Evolutionary conservation across 371 early-diverging fungal genomes (phyloP).

Genomic region (Syncephalis fuscata): DNA sequence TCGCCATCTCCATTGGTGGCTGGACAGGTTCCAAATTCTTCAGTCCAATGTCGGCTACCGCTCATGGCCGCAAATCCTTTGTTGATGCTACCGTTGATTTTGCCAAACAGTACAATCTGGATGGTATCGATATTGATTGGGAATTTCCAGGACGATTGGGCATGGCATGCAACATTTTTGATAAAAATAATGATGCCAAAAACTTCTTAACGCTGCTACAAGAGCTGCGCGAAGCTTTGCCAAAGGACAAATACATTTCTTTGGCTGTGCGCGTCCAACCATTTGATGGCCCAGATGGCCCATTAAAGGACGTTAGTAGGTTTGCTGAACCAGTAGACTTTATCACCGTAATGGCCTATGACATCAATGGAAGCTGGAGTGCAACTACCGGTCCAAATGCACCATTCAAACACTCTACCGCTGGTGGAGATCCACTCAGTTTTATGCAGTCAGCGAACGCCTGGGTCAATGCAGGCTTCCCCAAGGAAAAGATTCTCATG

Average conservation of each 20-base stretch:
- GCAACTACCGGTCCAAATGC: constrained; percentile 40
- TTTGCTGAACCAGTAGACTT: constrained; percentile 35
- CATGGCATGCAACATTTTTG: constrained; percentile 40
- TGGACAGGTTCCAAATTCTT: constrained; percentile 59
- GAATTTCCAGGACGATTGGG: constrained; percentile 65
- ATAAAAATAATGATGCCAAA: constrained; percentile 25
- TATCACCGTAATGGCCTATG: constrained; percentile 37
- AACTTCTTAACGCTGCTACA: constrained; percentile 39
- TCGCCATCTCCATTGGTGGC: constrained; percentile 55
- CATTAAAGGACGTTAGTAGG: constrained; percentile 33
- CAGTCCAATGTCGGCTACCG: constrained; percentile 29
- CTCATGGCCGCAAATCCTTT: constrained; percentile 21
- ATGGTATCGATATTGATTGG: constrained; percentile 43
- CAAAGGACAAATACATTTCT: constrained; percentile 36
- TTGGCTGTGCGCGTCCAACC: constrained; percentile 52
- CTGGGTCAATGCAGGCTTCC: constrained; percentile 39
- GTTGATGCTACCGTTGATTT: constrained; percentile 20
- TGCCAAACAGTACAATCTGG: constrained; percentile 24
- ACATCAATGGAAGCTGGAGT: constrained; percentile 26
- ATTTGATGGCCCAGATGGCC: constrained; percentile 30
- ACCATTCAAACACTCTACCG: constrained; percentile 20
- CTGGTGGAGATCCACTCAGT: constrained; percentile 4
- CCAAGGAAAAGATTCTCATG: constrained; percentile 32
- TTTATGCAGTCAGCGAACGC: constrained; percentile 14
- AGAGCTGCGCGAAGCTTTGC: constrained; percentile 42